Evolutionary conservation across 495 filamentous ascomycete genomes (phyloP).

Genomic region (Hypoxylon rickii): DNA sequence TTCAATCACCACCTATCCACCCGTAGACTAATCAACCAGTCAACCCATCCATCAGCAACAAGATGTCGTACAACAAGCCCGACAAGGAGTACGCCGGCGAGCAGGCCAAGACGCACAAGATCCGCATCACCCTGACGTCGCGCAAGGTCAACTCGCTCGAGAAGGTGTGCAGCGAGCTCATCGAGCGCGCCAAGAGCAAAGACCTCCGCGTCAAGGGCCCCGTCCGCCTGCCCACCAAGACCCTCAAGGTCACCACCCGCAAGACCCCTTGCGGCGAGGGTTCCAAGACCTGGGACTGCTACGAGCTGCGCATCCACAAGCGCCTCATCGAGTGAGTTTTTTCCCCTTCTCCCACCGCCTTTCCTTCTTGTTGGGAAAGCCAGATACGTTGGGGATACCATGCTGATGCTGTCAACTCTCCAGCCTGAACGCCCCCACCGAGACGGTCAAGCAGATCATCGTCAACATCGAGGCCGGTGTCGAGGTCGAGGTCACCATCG

Average conservation of each 20-base stretch:
- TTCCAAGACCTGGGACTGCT: conserved; percentile 99
- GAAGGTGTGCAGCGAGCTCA: conserved; percentile 97
- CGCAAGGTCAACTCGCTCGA: conserved; percentile 92
- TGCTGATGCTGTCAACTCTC: too few species aligned
- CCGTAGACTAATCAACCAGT: too few species aligned
- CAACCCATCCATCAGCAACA: too few species aligned
- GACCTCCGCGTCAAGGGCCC: conserved; percentile 97
- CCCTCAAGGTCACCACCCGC: conserved; percentile 85
- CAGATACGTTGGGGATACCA: too few species aligned
- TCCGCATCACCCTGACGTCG: conserved; percentile 95
- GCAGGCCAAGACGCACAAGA: conserved; percentile 83
- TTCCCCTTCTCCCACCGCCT: background rate
- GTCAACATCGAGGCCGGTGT: conserved; percentile 99
- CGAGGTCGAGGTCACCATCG: conserved; percentile 99
- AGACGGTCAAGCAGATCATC: conserved; percentile 99
- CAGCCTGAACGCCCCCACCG: conserved; percentile 94
- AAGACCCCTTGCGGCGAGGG: conserved; percentile 98
- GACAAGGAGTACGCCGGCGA: conserved; percentile 81
- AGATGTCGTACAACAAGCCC: conserved; percentile 93
- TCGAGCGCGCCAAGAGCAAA: conserved; percentile 98
- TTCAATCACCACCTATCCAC: background rate
- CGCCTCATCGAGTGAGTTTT: conserved; percentile 84
- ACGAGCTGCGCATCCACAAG: conserved; percentile 99
- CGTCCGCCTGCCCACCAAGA: conserved; percentile 98
- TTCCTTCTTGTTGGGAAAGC: background rate